These are phyloP conservation scores for Fomitiporia mediterranea DNA, from an alignment of 1,284 basidiomycete species.

Conservation along the genomic window DNA sequence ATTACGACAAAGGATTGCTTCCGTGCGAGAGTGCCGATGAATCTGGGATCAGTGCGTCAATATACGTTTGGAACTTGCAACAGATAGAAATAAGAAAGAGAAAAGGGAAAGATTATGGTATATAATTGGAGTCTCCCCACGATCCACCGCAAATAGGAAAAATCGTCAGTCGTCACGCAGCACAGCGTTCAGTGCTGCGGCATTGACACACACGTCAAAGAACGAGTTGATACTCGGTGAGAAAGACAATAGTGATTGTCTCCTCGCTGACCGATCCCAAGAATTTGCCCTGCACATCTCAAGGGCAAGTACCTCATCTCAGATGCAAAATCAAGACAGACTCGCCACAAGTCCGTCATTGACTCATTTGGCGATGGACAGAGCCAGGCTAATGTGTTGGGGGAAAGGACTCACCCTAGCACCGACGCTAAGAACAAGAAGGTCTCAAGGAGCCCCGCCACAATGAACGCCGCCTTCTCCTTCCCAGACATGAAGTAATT, in stretches of 20 bases:
- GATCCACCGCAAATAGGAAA: too few species aligned
- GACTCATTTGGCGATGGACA: neutral
- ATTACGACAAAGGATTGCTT: slow-evolving; percentile 54
- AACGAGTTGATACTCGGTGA: too few species aligned
- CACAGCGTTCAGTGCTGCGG: too few species aligned
- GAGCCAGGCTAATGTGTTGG: neutral
- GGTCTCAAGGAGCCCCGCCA: slow-evolving; percentile 47
- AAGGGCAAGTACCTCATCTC: neutral
- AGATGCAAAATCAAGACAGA: neutral
- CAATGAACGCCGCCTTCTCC: slow-evolving; percentile 41
- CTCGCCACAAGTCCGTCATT: neutral
- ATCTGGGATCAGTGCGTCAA: slow-evolving; percentile 31
- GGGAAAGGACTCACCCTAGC: slow-evolving; percentile 41
- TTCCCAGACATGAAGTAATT: slow-evolving; percentile 34
- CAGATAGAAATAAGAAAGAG: neutral
- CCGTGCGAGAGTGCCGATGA: slow-evolving; percentile 54
- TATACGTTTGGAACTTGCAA: neutral
- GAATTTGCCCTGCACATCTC: too few species aligned
- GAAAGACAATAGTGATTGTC: too few species aligned
- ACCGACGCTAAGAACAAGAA: slow-evolving; percentile 47
- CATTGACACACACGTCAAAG: too few species aligned
- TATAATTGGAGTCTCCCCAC: too few species aligned
- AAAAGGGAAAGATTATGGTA: too few species aligned
- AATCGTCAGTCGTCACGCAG: too few species aligned
- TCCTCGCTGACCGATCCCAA: too few species aligned